phyloP scores from a whole-genome alignment of 257 asterid genomes.

The Rauvolfia tetraphylla region DNA sequence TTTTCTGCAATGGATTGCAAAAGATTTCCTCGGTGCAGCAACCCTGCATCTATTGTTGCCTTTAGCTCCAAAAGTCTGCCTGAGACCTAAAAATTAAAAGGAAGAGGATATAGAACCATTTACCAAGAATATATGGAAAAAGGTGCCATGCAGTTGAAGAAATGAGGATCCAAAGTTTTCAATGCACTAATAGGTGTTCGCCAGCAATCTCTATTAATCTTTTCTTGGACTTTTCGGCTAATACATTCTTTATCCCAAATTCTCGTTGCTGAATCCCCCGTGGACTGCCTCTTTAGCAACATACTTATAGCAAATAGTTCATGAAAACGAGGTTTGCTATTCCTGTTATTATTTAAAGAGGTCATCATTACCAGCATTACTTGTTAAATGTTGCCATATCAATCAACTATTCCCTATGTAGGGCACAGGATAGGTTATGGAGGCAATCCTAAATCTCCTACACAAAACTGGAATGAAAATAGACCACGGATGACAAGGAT shows the following conservation, averaged over 20 bases:
- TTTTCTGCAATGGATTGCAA: conserved; percentile 75
- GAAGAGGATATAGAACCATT: not conserved
- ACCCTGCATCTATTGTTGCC: conserved; percentile 92
- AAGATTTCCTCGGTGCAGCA: conserved; percentile 78
- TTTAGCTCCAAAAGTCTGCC: conserved; percentile 80
- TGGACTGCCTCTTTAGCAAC: not conserved
- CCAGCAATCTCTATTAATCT: not conserved
- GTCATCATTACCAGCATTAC: not conserved
- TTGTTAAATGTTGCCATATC: not conserved
- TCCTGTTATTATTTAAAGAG: not conserved
- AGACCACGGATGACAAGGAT: not conserved
- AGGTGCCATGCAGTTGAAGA: not conserved
- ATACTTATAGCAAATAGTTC: conserved; percentile 2
- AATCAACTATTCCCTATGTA: not conserved
- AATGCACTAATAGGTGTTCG: not conserved
- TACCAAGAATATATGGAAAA: not conserved
- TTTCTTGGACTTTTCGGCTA: not conserved
- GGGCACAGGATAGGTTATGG: not conserved
- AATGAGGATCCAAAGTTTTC: not conserved
- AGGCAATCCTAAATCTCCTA: not conserved
- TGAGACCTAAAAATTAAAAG: conserved; percentile 59
- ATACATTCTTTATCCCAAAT: not conserved
- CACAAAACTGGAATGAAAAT: not conserved
- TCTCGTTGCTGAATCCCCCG: not conserved
- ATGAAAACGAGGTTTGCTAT: not conserved